Base-by-base conservation (phyloP, 2,329 filamentous ascomycete species). In the Penicillium sp. region DNA sequence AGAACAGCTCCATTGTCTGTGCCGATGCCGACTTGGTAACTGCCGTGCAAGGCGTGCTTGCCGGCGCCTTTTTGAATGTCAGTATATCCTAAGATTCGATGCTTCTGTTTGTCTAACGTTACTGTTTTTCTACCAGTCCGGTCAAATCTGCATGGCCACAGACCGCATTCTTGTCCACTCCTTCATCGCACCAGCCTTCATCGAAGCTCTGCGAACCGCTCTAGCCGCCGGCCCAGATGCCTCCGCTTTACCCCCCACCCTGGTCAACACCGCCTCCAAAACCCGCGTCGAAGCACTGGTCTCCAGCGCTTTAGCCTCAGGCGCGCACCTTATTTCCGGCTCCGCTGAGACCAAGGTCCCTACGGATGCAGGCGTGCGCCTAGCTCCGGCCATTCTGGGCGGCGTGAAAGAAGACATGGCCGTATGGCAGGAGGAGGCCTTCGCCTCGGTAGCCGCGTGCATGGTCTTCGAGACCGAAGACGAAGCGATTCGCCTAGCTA, bases 81-180 rank as follows among this genome's bases (percentile, higher is more conserved):
- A 49, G 60, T 55, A 4, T 36, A 11, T 31, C 7, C 16, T 10
- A 4, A 13, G 7, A 43, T 24, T 35, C 16, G 20, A 35, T 18
- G 9, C 25, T 20, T 36, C 18, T 27, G 14, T 39, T 42, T 5
- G 33, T 35, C 38, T 40, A 25, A 25, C 38, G 25, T 27, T n/a
- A 24, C 25, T n/a, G 59, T 87, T 36, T 79, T 16, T 27, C n/a
- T 44, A 7, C 25, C 25, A 73, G 66, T 67, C 77, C 2, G 89
- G 90, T 0, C 90, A 95, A 70, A 84, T 92, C 38, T 94, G 90
- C 77, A 92, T 94, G 88, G 79, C 81, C 22, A 92, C 89, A 0
- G 89, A 94, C 71, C 80, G 85, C 16, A 85, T 92, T 50, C 67
- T 85, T 22, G 78, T 86, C n/a, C 78, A 84, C 66, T 74, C 75